Evolutionary conservation across 371 early-diverging fungal species (phyloP).

Genomic region (Nematocida sp.): DNA sequence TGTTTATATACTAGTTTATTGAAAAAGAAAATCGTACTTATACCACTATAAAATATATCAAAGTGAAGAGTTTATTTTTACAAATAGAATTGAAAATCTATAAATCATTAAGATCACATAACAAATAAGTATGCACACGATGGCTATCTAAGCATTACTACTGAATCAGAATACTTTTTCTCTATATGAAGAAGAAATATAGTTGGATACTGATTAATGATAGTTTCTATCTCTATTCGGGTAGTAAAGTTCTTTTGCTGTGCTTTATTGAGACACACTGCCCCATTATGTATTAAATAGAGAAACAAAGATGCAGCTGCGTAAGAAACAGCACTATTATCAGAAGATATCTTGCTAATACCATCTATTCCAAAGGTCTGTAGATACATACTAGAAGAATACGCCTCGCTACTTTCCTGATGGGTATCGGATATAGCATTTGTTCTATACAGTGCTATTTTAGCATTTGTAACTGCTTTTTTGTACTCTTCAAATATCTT

Average conservation of each 20-base stretch:
- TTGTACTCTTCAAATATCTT: slow-evolving; percentile 40
- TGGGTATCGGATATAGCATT: not conserved
- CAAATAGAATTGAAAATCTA: too few relatives aligned
- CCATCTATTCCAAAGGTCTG: slow-evolving; percentile 1
- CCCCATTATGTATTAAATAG: slow-evolving; percentile 37
- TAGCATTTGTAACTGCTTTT: not conserved
- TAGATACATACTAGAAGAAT: not conserved
- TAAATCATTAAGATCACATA: too few relatives aligned
- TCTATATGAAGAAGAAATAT: slow-evolving; percentile 3
- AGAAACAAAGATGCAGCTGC: not conserved
- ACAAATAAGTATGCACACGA: too few relatives aligned
- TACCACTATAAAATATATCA: too few relatives aligned
- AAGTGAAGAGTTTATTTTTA: too few relatives aligned
- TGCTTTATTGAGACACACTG: not conserved
- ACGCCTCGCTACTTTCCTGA: not conserved
- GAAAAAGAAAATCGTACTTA: too few relatives aligned
- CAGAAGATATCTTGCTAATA: not conserved
- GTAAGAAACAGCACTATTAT: not conserved
- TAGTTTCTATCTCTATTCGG: slow-evolving; percentile 40
- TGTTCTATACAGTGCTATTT: not conserved
- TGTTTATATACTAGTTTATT: too few relatives aligned
- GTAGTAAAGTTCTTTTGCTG: not conserved
- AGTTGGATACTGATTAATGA: not conserved
- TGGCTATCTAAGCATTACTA: not conserved
- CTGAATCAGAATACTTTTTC: not conserved